Evolutionary conservation across 108 stramenopile genomes (phyloP).

Genomic region (Nitzschia palea): DNA sequence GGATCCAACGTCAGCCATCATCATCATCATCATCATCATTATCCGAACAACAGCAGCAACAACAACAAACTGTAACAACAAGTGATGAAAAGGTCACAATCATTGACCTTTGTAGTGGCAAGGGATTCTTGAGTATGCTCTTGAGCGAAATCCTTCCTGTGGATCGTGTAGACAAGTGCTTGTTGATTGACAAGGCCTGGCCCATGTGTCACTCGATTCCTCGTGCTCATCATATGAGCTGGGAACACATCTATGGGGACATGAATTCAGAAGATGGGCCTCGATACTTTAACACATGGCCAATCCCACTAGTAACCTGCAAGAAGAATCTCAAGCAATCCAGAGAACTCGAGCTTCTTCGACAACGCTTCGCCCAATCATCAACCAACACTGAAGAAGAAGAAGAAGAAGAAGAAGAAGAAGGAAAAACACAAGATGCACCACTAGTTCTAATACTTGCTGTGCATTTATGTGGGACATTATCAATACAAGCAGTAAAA

Average conservation of each 20-base stretch:
- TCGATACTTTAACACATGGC: conserved; percentile 59
- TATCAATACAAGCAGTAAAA: conserved; percentile 57
- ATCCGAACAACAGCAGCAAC: neutral
- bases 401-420: conserved; percentile 9
- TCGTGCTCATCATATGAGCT: conserved; percentile 55
- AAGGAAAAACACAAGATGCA: neutral
- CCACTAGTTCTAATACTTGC: conserved; percentile 56
- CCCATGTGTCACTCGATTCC: conserved; percentile 36
- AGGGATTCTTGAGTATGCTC: conserved; percentile 59
- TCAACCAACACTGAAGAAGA: neutral
- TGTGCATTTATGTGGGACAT: conserved; percentile 66
- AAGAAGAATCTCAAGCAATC: conserved; percentile 57
- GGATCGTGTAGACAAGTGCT: conserved; percentile 32
- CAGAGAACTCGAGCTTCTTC: conserved; percentile 12
- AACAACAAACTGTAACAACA: neutral
- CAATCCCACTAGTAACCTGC: conserved; percentile 52
- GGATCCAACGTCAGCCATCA: conserved; percentile 18
- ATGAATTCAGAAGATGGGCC: neutral
- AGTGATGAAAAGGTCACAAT: conserved; percentile 23
- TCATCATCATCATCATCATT: too few species aligned
- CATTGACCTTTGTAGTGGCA: conserved; percentile 59
- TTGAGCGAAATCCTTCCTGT: conserved; percentile 54
- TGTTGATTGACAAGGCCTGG: conserved; percentile 70
- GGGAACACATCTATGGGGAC: conserved; percentile 62
- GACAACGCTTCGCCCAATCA: neutral